Evolutionary conservation across 148 eudicot species (phyloP).

Genomic region (Spergularia bocconei): DNA sequence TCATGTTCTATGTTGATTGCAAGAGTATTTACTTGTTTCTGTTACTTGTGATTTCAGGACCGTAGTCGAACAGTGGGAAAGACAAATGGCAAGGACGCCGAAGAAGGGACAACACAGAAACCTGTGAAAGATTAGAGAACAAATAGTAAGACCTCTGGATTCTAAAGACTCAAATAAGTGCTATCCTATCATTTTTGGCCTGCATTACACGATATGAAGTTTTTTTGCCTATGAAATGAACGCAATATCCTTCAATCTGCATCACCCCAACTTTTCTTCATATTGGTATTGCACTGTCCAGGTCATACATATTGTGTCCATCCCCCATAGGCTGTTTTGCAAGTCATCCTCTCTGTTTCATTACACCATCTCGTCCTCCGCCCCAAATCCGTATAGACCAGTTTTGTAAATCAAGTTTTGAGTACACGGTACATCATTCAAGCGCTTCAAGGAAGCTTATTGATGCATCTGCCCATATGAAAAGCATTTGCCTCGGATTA

Average conservation of each 20-base stretch:
- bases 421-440: constrained; percentile 18
- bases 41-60: constrained; percentile 24
- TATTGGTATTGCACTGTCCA: constrained; percentile 1
- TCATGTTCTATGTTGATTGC: neutral
- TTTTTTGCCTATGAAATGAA: constrained; percentile 19
- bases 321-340: neutral
- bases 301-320: constrained; percentile 14
- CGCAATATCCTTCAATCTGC: neutral
- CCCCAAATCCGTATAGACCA: constrained; percentile 15
- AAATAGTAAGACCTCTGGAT: constrained; percentile 14
- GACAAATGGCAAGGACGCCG: constrained; percentile 20
- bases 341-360: constrained; percentile 9
- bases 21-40: neutral
- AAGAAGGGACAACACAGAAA: constrained; percentile 24
- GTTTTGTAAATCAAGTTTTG: constrained; percentile 22
- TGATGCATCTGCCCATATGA: constrained; percentile 9
- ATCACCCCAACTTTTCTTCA: constrained; percentile 1
- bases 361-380: neutral
- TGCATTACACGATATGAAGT: constrained; percentile 7
- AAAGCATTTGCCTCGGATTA: constrained; percentile 7
- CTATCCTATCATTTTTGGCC: constrained; percentile 9
- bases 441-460: constrained; percentile 16
- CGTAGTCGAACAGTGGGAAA: constrained; percentile 22
- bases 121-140: constrained; percentile 22
- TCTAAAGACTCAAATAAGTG: constrained; percentile 3